phyloP scores from a whole-genome alignment of 2,329 filamentous ascomycete species.

The Arthrobotrys sinensis region DNA sequence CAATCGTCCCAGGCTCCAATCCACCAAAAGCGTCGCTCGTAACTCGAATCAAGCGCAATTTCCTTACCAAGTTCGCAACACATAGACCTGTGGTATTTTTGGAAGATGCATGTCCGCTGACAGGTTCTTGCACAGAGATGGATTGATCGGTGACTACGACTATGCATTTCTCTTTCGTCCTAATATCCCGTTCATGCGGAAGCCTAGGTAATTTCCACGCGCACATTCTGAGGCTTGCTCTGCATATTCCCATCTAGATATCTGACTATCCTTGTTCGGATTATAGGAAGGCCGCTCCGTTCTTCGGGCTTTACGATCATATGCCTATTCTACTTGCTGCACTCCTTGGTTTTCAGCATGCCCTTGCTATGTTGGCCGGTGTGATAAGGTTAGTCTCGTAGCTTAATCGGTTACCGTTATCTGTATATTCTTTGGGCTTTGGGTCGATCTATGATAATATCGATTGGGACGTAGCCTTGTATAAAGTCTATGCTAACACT shows the following conservation, averaged over 20 bases:
- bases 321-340: conserved; percentile 78
- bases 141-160: conserved; percentile 87
- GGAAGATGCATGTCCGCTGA: background rate
- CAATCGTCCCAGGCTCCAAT: conserved; percentile 58
- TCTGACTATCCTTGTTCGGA: conserved; percentile 71
- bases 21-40: conserved; percentile 43
- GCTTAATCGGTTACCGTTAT: background rate
- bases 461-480: background rate
- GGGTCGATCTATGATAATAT: background rate
- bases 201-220: conserved; percentile 54
- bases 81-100: background rate
- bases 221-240: conserved; percentile 61
- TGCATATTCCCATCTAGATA: conserved; percentile 63
- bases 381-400: conserved; percentile 65
- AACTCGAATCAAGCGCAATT: conserved; percentile 49
- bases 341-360: conserved; percentile 78
- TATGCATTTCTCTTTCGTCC: conserved; percentile 89
- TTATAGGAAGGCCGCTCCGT: conserved; percentile 75
- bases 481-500: conserved; percentile 65
- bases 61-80: conserved; percentile 41
- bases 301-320: conserved; percentile 79
- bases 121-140: conserved; percentile 70
- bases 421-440: background rate
- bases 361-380: conserved; percentile 77
- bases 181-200: conserved; percentile 30